Evolutionary conservation across 345 rosid species (phyloP), one percentile per base, ranked within the genome.

Genomic region (thale cress (Arabidopsis thaliana)): DNA sequence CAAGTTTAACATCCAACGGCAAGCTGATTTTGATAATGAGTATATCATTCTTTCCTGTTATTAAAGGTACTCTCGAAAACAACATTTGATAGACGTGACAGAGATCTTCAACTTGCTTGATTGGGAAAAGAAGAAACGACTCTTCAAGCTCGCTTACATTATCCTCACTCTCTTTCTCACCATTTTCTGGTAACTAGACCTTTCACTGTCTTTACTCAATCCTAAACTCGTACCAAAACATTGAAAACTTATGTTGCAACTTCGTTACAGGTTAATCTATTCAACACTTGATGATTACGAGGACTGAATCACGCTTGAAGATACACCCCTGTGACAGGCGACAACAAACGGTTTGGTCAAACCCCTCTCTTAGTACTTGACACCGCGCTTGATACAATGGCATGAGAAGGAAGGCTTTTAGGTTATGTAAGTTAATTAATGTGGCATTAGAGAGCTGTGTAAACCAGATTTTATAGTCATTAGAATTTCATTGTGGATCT

Each of bases 61-160:
- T 25, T 75, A 95, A 16, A 16, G 98, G 66, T 95, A 90, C 80
- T 85, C 85, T 23, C 79, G 41, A 44, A 67, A 71, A 75, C 82
- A 81, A 20, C 99, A 95, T 82, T 79, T 95, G 69, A 61, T 91
- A 70, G 98, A 95, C 65, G 99, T 95, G 48, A 95, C 99, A 0
- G 96, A 95, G 90, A 92, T 95, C 73, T 93, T 90, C 80, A 95
- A 95, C 87, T 78, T 79, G 81, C 96, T 95, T 33, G 79, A 74
- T 42, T 79, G 91, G 89, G 99, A 95, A 85, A 93, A 92, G 93
- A 89, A 89, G 87, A 84, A 80, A 65, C 86, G 99, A 16, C 88
- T 92, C 69, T 87, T 88, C 86, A 95, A 91, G 65, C 93, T 95
- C 14, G 90, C 73, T 42, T 95, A 95, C 77, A 78, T 93, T 42